phyloP scores from a whole-genome alignment of 805 yeast genomes.

The Metschnikowia lochheadii region DNA sequence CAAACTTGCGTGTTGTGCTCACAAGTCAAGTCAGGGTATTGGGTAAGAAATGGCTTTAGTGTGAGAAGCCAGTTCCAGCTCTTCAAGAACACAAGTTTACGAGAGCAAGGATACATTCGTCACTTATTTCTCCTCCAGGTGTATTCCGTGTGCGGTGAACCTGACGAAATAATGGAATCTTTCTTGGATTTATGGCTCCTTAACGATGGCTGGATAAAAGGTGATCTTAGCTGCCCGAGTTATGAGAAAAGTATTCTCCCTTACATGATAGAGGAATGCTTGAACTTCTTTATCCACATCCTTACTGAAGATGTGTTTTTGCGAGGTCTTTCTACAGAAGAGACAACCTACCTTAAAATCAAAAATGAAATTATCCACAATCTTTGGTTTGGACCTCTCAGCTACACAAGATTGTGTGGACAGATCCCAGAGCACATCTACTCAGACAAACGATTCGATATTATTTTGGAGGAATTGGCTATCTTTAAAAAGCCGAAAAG shows the following conservation, averaged over 20 bases:
- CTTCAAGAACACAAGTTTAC: slow-evolving; percentile 69
- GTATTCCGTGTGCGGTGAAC: slow-evolving; percentile 46
- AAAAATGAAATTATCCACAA: slow-evolving; percentile 75
- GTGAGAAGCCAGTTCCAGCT: slow-evolving; percentile 74
- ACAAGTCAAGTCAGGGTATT: slow-evolving; percentile 82
- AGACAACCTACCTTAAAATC: slow-evolving; percentile 48
- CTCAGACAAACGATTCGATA: slow-evolving; percentile 69
- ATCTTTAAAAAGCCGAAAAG: slow-evolving; percentile 30
- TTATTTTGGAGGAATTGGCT: slow-evolving; percentile 33
- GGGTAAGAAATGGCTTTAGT: slow-evolving; percentile 93
- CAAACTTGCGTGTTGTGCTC: slow-evolving; percentile 73
- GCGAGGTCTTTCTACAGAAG: slow-evolving; percentile 44
- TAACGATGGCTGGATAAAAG: slow-evolving; percentile 25
- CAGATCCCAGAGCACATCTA: slow-evolving; percentile 73
- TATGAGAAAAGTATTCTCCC: slow-evolving; percentile 49
- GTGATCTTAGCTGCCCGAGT: slow-evolving; percentile 7
- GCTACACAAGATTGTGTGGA: slow-evolving; percentile 64
- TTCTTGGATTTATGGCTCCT: slow-evolving; percentile 70
- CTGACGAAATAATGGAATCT: slow-evolving; percentile 53
- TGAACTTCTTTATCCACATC: slow-evolving; percentile 62
- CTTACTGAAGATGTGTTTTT: slow-evolving; percentile 65
- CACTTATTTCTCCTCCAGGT: slow-evolving; percentile 75
- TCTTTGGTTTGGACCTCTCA: slow-evolving; percentile 69
- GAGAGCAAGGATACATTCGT: slow-evolving; percentile 79
- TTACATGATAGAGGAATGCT: slow-evolving; percentile 75